Evolutionary conservation across 352 stramenopile genomes (phyloP), one percentile per base, ranked within the genome.

Genomic region (Phytophthora cryptogea): DNA sequence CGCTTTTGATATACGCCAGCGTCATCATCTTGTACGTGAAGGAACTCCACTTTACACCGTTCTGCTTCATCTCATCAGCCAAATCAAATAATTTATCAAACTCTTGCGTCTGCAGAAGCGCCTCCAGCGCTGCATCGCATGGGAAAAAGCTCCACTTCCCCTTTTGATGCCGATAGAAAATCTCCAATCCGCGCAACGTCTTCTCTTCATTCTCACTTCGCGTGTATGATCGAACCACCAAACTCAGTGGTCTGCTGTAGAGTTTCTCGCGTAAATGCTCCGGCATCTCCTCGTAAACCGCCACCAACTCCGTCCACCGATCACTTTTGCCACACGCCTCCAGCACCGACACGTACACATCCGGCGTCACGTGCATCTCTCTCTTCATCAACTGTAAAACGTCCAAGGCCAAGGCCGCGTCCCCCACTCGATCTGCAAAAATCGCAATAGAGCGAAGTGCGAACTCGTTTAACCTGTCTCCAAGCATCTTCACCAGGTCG

Each of bases 331-430:
- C 44, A 36, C 52, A 67, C 6, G 37, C 59, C 16, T 35, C 27
- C 16, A 67, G 13, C 16, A 67, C 59, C 8, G 36, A 57, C 27
- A 8, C 37, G 16, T 62, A 62, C n/a, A 55, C 23, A 13, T 66
- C 36, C 26, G 27, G 13, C 23, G 36, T 40, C n/a, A 62, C 28
- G 4, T 45, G 4, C 11, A 55, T 44, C 1, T 20, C 42, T 46
- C 28, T 5, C 39, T 55, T 44, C 50, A 51, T 54, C 20, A 40
- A 45, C 10, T 16, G 32, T 11, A 57, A 35, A 4, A 54, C 35
- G 32, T 67, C 51, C 40, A 63, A 36, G 17, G 42, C 59, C 35
- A 66, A 36, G 0, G 62, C 32, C 10, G 57, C 39, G 8, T 62
- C 11, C 8, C 40, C 50, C 1, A 42, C 26, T 51, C 33, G 44